These are phyloP conservation scores for Populus tremula DNA, from an alignment of 345 rosid species.

Conservation along the genomic window DNA sequence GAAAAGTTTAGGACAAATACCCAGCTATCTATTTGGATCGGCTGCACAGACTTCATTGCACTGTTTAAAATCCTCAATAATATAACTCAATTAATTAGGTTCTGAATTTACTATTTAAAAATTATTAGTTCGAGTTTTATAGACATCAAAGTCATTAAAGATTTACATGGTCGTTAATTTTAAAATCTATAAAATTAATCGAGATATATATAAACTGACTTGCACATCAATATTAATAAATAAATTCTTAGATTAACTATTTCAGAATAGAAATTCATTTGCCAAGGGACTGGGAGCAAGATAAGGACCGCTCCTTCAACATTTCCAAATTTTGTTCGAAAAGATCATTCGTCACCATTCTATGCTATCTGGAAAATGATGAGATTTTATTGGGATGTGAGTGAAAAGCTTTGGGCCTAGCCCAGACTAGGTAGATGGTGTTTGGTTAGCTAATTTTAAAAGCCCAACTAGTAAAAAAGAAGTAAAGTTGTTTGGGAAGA, in stretches of 20 bases:
- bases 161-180: too few species aligned
- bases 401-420: slow-evolving; percentile 49
- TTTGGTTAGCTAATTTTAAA: too few species aligned
- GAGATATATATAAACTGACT: too few species aligned
- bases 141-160: accelerated
- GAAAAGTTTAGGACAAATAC: slow-evolving; percentile 63
- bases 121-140: too few species aligned
- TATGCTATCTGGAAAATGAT: slow-evolving; percentile 57
- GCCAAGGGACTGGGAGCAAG: slow-evolving; percentile 67
- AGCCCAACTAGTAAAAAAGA: too few species aligned
- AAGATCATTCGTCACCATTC: slow-evolving; percentile 49
- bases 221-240: too few species aligned
- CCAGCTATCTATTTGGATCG: slow-evolving; percentile 51
- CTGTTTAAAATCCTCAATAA: too few species aligned
- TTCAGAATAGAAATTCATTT: slow-evolving; percentile 56
- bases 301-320: slow-evolving; percentile 42
- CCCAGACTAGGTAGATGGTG: too few species aligned
- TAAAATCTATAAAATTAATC: too few species aligned
- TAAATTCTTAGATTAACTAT: slow-evolving; percentile 53
- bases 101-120: too few species aligned
- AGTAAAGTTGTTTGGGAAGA: too few species aligned
- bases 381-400: slow-evolving; percentile 76
- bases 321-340: slow-evolving; percentile 43
- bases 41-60: slow-evolving; percentile 47
- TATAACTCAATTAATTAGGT: too few species aligned